Base-by-base conservation (phyloP, 805 yeast genomes). In the Starmerella vitae region DNA sequence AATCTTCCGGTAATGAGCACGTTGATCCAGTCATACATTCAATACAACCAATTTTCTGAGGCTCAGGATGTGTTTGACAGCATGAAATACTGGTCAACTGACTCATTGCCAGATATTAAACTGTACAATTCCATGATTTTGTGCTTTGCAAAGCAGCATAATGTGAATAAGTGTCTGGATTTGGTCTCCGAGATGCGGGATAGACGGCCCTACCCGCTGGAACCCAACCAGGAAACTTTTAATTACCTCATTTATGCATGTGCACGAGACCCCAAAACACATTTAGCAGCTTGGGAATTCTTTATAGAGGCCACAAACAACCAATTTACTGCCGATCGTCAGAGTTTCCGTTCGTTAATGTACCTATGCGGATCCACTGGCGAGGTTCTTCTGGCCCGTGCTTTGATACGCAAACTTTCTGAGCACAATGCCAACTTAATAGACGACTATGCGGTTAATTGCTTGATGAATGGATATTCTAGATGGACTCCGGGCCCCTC, bases 311-410 rank as follows among this genome's bases (percentile, higher is more conserved):
- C 81, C 42, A 65, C 74, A 48, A 65, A 69, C 13, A 42, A 48
- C 20, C 56, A 58, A 1, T 44, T 44, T 27, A 42, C n/a, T 48
- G 41, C 52, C 34, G 59, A 60, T 33, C 41, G 68, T 7, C 62
- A 62, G 19, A 67, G 79, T 0, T 65, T 76, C 48, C 79, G 76
- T 45, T 67, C 74, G 13, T 75, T 88, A 74, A 66, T 88, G 61
- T 70, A 76, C 45, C 59, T 88, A 34, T 73, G 91, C n/a, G 78
- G 84, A 0, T 66, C 66, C 42, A 85, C 85, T 51, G 91, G 93
- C 0, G 95, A 86, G 55, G 58, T 80, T 15, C 63, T 73, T 5
- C 62, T 83, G 32, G 66, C 82, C 1, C 66, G 97, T 49, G 83
- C 88, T 3, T 42, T 64, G 24, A 44, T 62, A 32, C 41, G 47